Evolutionary conservation across 1,284 basidiomycete species (phyloP).

Genomic region (Stygiomarasmius scandens): DNA sequence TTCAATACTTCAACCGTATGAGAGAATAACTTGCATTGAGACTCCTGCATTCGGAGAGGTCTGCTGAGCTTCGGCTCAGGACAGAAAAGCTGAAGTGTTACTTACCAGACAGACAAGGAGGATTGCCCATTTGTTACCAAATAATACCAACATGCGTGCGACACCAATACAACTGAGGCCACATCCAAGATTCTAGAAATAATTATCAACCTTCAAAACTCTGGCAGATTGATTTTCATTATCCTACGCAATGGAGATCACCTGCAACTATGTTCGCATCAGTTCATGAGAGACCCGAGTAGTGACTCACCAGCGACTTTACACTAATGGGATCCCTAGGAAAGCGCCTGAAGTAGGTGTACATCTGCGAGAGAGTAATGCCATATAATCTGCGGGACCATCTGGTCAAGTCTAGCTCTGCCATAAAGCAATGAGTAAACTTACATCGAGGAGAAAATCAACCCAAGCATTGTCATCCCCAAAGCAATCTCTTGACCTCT

Average conservation of each 20-base stretch:
- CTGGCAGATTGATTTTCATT: background rate
- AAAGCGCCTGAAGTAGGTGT: slow-evolving; percentile 35
- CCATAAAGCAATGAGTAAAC: background rate
- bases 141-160: slow-evolving; percentile 34
- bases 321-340: slow-evolving; percentile 27
- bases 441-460: slow-evolving; percentile 34
- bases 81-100: background rate
- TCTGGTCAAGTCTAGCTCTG: background rate
- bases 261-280: slow-evolving; percentile 18
- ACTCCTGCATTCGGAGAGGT: slow-evolving; percentile 26
- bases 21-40: slow-evolving; percentile 24
- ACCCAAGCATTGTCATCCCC: slow-evolving; percentile 34
- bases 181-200: slow-evolving; percentile 29
- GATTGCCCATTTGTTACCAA: slow-evolving; percentile 28
- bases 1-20: background rate
- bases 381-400: slow-evolving; percentile 28
- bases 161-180: slow-evolving; percentile 30
- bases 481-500: slow-evolving; percentile 28
- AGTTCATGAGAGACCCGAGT: background rate
- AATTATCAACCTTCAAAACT: background rate
- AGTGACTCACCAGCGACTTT: slow-evolving; percentile 29
- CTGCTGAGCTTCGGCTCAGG: background rate
- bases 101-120: slow-evolving; percentile 28
- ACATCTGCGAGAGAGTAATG: slow-evolving; percentile 31
- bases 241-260: slow-evolving; percentile 27